phyloP scores from a whole-genome alignment of 75 land plant genomes.

The Larix kaempferi region DNA sequence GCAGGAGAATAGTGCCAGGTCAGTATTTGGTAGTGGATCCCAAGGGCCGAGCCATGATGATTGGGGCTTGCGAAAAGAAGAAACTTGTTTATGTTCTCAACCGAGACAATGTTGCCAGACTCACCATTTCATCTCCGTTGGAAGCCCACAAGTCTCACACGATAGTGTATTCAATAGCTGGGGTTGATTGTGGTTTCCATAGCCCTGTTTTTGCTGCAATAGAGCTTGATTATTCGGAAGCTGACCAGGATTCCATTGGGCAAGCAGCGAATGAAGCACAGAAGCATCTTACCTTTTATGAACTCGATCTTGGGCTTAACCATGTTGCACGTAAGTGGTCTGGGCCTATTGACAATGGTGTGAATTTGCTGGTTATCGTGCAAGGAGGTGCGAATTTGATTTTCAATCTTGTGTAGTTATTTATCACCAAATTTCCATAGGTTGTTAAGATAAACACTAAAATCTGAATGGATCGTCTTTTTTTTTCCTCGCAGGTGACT shows the following conservation, averaged over 20 bases:
- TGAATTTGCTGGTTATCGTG: slow-evolving; percentile 88
- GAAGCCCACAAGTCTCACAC: slow-evolving; percentile 99
- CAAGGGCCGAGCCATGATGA: no score
- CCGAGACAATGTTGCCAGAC: no score
- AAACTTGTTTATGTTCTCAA: no score
- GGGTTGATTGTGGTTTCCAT: slow-evolving; percentile 97
- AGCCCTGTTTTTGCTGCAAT: slow-evolving; percentile 98
- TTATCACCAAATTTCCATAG: no score
- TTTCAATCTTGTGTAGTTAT: slow-evolving; percentile 20
- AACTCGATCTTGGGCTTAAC: slow-evolving; percentile 96
- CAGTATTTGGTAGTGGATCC: no score
- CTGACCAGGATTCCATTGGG: slow-evolving; percentile 94
- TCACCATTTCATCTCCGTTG: slow-evolving; percentile 93
- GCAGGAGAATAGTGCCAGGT: no score
- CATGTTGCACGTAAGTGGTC: slow-evolving; percentile 99
- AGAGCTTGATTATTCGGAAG: slow-evolving; percentile 97
- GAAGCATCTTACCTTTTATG: slow-evolving; percentile 97
- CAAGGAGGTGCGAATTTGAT: slow-evolving; percentile 98
- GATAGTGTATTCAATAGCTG: slow-evolving; percentile 79
- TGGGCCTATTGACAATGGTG: slow-evolving; percentile 94
- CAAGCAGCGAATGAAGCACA: slow-evolving; percentile 94
- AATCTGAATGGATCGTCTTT: no score
- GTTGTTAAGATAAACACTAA: no score
- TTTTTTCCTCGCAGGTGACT: slow-evolving; percentile 27
- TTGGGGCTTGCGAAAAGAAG: no score